Evolutionary conservation across 257 asterid species (phyloP).

Genomic region (Salvia rosmarinus): DNA sequence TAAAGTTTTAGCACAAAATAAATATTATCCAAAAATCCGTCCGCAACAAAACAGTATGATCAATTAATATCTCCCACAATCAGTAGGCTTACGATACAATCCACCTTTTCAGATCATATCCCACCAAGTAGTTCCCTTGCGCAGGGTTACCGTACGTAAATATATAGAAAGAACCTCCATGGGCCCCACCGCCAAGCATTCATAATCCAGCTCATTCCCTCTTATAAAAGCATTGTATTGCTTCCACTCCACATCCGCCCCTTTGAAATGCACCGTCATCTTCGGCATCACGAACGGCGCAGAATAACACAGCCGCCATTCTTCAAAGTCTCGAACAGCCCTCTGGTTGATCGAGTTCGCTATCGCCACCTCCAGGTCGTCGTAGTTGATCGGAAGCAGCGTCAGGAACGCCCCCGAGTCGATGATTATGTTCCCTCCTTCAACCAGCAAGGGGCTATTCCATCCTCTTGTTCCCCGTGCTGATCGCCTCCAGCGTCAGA

Average conservation of each 20-base stretch:
- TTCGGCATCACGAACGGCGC: constrained; percentile 33
- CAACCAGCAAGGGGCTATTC: background rate
- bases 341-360: background rate
- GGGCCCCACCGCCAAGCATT: background rate
- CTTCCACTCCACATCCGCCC: constrained; percentile 59
- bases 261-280: constrained; percentile 51
- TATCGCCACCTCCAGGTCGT: constrained; percentile 2
- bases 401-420: constrained; percentile 65
- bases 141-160: background rate
- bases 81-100: background rate
- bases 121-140: background rate
- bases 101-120: background rate
- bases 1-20: too few relatives aligned
- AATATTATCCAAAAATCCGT: too few relatives aligned
- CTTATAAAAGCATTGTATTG: background rate
- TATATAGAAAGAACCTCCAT: background rate
- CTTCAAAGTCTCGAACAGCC: background rate
- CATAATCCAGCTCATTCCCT: background rate
- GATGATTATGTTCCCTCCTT: constrained; percentile 50
- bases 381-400: constrained; percentile 42
- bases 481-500: constrained; percentile 54
- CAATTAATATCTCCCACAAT: background rate
- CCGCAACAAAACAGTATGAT: too few relatives aligned
- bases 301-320: constrained; percentile 27
- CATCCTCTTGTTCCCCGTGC: constrained; percentile 35